Conservation (phyloP, 768 basidiomycete genomes). For the Podaxis sp. region DNA sequence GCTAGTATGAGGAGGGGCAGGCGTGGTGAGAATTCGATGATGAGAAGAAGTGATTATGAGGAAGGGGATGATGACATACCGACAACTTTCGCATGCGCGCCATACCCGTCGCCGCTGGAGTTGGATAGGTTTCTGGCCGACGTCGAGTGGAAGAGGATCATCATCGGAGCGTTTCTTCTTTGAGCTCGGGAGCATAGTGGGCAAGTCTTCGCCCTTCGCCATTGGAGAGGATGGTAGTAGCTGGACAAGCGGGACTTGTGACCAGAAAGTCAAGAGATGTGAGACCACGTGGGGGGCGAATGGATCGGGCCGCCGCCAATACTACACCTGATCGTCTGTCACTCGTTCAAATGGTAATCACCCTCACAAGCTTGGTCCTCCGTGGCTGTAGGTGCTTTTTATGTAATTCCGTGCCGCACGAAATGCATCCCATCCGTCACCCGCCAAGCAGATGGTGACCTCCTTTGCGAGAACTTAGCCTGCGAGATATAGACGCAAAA, state of each 20-base stretch:
- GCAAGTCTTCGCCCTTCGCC: slow-evolving; percentile 52
- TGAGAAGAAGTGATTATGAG: slow-evolving; percentile 19
- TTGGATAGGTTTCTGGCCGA: slow-evolving; percentile 68
- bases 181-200: slow-evolving; percentile 50
- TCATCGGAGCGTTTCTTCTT: slow-evolving; percentile 79
- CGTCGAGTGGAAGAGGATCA: slow-evolving; percentile 56
- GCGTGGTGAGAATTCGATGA: slow-evolving; percentile 12
- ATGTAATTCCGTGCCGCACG: background rate
- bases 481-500: background rate
- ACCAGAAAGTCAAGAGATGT: slow-evolving; percentile 29
- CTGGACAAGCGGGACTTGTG: slow-evolving; percentile 19
- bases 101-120: slow-evolving; percentile 81
- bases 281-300: slow-evolving; percentile 26
- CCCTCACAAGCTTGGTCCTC: slow-evolving; percentile 2
- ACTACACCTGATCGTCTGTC: background rate
- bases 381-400: background rate
- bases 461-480: background rate
- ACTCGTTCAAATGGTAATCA: slow-evolving; percentile 1
- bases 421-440: background rate
- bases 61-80: slow-evolving; percentile 45
- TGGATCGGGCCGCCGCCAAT: slow-evolving; percentile 22
- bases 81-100: slow-evolving; percentile 89
- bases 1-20: slow-evolving; percentile 37
- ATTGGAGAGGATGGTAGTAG: slow-evolving; percentile 29
- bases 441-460: background rate